Evolutionary conservation across 2,329 filamentous ascomycete species (phyloP).

Genomic region (Pyrenophora graminea): DNA sequence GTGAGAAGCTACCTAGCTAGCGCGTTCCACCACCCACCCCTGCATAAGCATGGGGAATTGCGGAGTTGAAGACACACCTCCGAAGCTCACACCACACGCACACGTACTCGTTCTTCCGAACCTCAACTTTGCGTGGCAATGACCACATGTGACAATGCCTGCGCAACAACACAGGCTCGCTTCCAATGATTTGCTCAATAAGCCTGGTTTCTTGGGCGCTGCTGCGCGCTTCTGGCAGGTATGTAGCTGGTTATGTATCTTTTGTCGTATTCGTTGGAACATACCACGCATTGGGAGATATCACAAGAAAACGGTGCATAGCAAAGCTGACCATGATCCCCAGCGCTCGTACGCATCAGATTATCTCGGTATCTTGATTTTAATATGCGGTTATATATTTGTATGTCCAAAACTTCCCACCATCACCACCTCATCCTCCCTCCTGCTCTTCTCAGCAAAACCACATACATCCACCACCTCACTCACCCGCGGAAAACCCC

Average conservation of each 20-base stretch:
- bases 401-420: conserved; percentile 45
- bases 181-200: conserved; percentile 30
- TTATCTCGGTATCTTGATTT: conserved; percentile 75
- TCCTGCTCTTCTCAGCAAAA: no score
- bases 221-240: conserved; percentile 58
- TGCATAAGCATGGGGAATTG: conserved; percentile 12
- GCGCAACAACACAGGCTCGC: conserved; percentile 33
- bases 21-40: conserved; percentile 2
- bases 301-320: neutral
- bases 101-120: conserved; percentile 1
- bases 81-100: conserved; percentile 5
- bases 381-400: conserved; percentile 70
- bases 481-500: neutral
- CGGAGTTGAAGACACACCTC: conserved; percentile 30
- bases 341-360: conserved; percentile 85
- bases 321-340: neutral
- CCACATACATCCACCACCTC: no score
- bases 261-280: no score
- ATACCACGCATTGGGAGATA: no score
- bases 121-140: conserved; percentile 13
- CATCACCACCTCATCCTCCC: no score
- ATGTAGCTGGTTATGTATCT: conserved; percentile 2
- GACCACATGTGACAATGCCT: conserved; percentile 31
- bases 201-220: conserved; percentile 51
- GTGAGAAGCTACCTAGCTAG: neutral